Evolutionary conservation across 176 grass and related monocot genomes (phyloP).

Genomic region (Poa pratensis): DNA sequence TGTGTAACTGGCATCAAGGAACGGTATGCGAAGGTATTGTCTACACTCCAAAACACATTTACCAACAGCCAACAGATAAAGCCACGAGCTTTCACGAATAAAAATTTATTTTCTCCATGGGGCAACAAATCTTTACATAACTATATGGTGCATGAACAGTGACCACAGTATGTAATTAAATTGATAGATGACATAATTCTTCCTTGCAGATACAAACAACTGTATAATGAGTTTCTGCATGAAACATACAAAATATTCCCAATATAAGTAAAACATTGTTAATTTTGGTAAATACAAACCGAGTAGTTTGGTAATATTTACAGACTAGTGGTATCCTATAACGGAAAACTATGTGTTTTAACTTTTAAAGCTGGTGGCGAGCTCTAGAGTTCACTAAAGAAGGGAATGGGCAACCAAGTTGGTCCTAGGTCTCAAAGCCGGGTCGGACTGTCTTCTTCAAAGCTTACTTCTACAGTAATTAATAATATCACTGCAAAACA

Average conservation of each 20-base stretch:
- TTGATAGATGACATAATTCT: constrained; percentile 1
- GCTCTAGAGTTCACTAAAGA: background rate
- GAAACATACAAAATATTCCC: background rate
- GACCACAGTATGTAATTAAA: background rate
- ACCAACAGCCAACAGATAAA: background rate
- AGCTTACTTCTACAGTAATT: background rate
- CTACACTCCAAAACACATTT: background rate
- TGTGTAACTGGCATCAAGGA: background rate
- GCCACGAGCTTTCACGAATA: background rate
- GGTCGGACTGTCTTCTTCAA: background rate
- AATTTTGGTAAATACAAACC: background rate
- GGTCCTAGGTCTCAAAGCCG: background rate
- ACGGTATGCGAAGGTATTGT: background rate
- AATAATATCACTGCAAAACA: background rate
- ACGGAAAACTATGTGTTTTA: background rate
- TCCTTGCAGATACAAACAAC: background rate
- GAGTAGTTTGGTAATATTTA: background rate
- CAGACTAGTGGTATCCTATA: background rate
- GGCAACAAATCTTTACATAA: constrained; percentile 6
- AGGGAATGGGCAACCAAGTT: background rate
- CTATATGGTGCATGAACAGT: constrained; percentile 19
- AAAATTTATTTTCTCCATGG: background rate
- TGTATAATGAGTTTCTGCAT: background rate
- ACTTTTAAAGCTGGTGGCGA: background rate
- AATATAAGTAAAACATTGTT: background rate